phyloP scores from a whole-genome alignment of 1,284 basidiomycete genomes.

The Boletus hoseneyae region DNA sequence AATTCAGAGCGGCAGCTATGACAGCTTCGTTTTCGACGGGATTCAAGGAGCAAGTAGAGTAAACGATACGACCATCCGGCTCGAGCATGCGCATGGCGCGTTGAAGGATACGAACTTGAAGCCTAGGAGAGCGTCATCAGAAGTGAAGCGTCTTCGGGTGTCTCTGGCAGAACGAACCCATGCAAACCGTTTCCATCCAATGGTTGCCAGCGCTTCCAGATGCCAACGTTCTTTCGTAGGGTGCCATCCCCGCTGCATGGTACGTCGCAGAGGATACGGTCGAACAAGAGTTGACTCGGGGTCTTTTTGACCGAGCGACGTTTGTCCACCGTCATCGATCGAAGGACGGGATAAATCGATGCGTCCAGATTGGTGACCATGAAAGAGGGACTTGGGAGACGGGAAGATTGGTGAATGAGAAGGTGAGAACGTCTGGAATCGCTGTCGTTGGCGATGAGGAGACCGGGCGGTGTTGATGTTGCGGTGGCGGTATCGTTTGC shows the following conservation, averaged over 20 bases:
- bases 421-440: slow-evolving; percentile 96
- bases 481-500: slow-evolving; percentile 58
- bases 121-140: slow-evolving; percentile 39
- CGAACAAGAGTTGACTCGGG: slow-evolving; percentile 67
- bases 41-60: slow-evolving; percentile 98
- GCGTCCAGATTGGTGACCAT: slow-evolving; percentile 98
- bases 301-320: slow-evolving; percentile 27
- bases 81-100: slow-evolving; percentile 91
- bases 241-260: slow-evolving; percentile 99
- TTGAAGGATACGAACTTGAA: slow-evolving; percentile 90
- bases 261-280: slow-evolving; percentile 95
- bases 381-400: slow-evolving; percentile 88
- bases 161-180: slow-evolving; percentile 46
- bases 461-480: slow-evolving; percentile 67
- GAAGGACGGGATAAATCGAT: slow-evolving; percentile 79
- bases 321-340: slow-evolving; percentile 29
- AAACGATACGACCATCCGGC: slow-evolving; percentile 87
- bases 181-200: slow-evolving; percentile 92
- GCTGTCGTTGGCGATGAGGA: slow-evolving; percentile 87
- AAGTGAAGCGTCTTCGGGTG: background rate
- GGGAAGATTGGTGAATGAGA: slow-evolving; percentile 95
- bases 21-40: slow-evolving; percentile 98
- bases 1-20: slow-evolving; percentile 78
- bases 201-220: slow-evolving; percentile 93
- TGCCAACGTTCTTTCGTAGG: slow-evolving; percentile 89